Evolutionary conservation across 192 early-diverging fungal species (phyloP).

Genomic region (Coemansia sp.): DNA sequence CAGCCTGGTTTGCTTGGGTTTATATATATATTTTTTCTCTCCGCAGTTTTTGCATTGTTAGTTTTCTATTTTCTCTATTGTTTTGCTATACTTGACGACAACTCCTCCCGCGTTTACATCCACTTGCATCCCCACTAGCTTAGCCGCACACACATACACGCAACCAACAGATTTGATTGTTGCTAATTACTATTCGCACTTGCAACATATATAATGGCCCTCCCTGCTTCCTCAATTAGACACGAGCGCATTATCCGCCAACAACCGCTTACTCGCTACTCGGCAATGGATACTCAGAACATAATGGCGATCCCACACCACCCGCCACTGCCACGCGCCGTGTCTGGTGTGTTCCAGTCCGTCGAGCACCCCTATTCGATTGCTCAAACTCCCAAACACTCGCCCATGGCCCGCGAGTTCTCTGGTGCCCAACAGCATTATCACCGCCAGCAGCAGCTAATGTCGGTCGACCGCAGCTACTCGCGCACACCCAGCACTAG

Average conservation of each 20-base stretch:
- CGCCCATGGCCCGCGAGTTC: slow-evolving; percentile 13
- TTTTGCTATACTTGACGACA: background rate
- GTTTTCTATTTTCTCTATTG: background rate
- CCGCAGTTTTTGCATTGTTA: slow-evolving; percentile 4
- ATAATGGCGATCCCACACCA: slow-evolving; percentile 51
- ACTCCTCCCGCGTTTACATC: background rate
- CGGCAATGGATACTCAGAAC: slow-evolving; percentile 26
- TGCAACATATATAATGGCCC: background rate
- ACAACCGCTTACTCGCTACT: background rate
- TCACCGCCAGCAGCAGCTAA: slow-evolving; percentile 15
- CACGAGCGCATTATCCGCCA: slow-evolving; percentile 3
- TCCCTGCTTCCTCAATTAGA: background rate
- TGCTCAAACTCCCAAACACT: slow-evolving; percentile 26
- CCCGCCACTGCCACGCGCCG: slow-evolving; percentile 47
- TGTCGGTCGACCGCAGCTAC: background rate
- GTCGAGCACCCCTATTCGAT: slow-evolving; percentile 28
- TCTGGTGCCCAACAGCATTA: slow-evolving; percentile 5
- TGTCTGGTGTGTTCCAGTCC: slow-evolving; percentile 43
- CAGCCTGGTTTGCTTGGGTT: slow-evolving; percentile 7
- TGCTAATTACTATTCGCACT: background rate
- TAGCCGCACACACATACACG: background rate
- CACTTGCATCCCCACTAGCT: background rate
- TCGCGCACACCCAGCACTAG: slow-evolving; percentile 1
- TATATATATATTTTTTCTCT: background rate
- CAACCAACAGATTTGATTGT: background rate